Evolutionary conservation across 78 protist genomes (phyloP).

Genomic region (Dictyostelium firmibasis): DNA sequence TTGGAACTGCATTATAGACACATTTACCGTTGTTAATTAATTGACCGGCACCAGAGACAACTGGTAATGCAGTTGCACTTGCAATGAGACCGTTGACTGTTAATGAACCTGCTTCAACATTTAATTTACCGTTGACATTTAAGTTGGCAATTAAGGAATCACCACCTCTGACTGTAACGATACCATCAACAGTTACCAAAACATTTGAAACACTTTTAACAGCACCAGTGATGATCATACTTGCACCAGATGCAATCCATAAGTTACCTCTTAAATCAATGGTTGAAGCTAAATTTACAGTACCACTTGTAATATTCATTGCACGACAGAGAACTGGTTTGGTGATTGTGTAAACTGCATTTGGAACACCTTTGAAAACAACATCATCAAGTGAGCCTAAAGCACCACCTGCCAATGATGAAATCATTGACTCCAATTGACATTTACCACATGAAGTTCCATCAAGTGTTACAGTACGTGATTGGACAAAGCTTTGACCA

Average conservation of each 20-base stretch:
- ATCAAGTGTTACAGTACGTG: constrained; percentile 30
- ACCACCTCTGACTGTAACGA: constrained; percentile 21
- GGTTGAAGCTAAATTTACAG: neutral
- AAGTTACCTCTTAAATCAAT: constrained; percentile 19
- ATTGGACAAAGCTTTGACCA: neutral
- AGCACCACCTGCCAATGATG: constrained; percentile 12
- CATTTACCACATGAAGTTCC: constrained; percentile 9
- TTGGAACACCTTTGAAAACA: constrained; percentile 28
- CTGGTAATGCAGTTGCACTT: neutral
- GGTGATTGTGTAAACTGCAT: neutral
- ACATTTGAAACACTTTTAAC: neutral
- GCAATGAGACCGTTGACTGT: constrained; percentile 9
- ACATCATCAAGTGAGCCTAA: constrained; percentile 33
- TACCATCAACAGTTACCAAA: constrained; percentile 32
- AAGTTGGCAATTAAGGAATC: neutral
- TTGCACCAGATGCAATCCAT: constrained; percentile 6
- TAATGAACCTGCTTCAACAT: constrained; percentile 23
- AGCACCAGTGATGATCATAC: constrained; percentile 16
- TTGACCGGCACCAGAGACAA: constrained; percentile 8
- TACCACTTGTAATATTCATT: constrained; percentile 32
- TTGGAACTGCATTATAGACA: constrained; percentile 45
- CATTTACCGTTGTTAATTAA: constrained; percentile 30
- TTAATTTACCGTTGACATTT: neutral
- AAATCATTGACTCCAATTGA: constrained; percentile 28
- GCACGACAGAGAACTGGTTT: constrained; percentile 38